phyloP scores from a whole-genome alignment of 192 early-diverging fungal species.

The Linnemannia hyalina region DNA sequence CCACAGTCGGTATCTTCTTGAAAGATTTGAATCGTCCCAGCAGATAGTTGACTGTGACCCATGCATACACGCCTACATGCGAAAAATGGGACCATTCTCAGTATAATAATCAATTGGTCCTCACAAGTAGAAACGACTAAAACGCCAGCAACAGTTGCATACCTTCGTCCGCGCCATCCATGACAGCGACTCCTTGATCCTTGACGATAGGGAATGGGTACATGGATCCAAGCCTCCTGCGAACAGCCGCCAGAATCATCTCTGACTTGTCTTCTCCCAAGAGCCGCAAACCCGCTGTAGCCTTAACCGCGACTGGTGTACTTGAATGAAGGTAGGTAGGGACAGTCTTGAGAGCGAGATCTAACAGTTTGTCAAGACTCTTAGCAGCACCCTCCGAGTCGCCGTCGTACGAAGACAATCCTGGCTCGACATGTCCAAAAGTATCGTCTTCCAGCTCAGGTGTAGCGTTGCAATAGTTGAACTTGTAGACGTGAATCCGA shows the following conservation, averaged over 20 bases:
- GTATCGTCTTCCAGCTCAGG: constrained; percentile 92
- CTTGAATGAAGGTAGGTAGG: constrained; percentile 79
- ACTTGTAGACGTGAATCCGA: constrained; percentile 96
- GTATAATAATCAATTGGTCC: background rate
- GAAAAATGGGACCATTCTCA: constrained; percentile 1
- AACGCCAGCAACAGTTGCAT: background rate
- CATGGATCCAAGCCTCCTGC: constrained; percentile 69
- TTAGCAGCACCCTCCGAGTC: constrained; percentile 85
- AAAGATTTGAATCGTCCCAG: constrained; percentile 75
- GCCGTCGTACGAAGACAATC: constrained; percentile 80
- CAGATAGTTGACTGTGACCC: constrained; percentile 98
- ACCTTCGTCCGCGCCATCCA: constrained; percentile 98
- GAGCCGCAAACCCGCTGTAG: constrained; percentile 93
- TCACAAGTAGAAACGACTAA: background rate
- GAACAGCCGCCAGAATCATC: constrained; percentile 81
- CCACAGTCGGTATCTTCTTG: constrained; percentile 75
- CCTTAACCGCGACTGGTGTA: constrained; percentile 95
- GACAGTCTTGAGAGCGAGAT: constrained; percentile 78
- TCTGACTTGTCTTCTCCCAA: constrained; percentile 82
- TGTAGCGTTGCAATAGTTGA: constrained; percentile 89
- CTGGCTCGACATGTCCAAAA: constrained; percentile 89
- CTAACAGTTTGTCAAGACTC: constrained; percentile 84
- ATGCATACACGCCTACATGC: constrained; percentile 84
- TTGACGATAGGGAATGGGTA: constrained; percentile 90
- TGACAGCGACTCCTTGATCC: constrained; percentile 85